Conservation (phyloP, 169 alveolate genomes). For the Fabrea salina region DNA sequence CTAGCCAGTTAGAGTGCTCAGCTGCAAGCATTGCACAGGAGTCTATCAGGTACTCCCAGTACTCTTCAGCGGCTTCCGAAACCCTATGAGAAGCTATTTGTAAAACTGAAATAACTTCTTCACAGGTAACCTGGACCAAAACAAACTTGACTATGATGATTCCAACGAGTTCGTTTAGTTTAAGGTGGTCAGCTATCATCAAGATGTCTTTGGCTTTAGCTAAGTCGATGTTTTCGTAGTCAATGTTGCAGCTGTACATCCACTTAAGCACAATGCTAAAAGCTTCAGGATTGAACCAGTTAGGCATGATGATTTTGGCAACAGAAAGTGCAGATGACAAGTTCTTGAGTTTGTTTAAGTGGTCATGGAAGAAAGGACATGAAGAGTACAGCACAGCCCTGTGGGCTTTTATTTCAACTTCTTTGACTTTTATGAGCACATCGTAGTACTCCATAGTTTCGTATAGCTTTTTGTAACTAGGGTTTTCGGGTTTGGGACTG, state of each 20-base stretch:
- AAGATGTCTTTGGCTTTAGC: background rate
- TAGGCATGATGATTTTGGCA: constrained; percentile 10
- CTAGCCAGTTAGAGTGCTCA: constrained; percentile 12
- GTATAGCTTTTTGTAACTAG: background rate
- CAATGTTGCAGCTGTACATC: background rate
- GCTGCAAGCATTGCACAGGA: background rate
- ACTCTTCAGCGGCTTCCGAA: background rate
- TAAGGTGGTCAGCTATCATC: constrained; percentile 9
- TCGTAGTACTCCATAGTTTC: constrained; percentile 23
- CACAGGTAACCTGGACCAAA: background rate
- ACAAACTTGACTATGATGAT: background rate
- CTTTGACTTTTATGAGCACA: background rate
- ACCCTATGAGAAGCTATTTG: background rate
- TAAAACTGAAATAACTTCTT: background rate
- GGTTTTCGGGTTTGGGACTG: background rate
- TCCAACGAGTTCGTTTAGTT: background rate
- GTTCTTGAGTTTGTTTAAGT: background rate
- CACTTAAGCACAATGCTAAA: constrained; percentile 19
- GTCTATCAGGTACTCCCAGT: constrained; percentile 2
- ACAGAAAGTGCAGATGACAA: background rate
- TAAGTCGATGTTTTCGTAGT: background rate
- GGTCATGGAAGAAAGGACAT: background rate
- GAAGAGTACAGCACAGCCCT: constrained; percentile 17
- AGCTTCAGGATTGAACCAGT: background rate
- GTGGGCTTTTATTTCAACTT: constrained; percentile 26